Percentiles rank a stretch among this genome's conserved stretches.
These are phyloP conservation scores for Hypholoma fasciculare DNA, from an alignment of 768 basidiomycete genomes.

Conservation along the genomic window DNA sequence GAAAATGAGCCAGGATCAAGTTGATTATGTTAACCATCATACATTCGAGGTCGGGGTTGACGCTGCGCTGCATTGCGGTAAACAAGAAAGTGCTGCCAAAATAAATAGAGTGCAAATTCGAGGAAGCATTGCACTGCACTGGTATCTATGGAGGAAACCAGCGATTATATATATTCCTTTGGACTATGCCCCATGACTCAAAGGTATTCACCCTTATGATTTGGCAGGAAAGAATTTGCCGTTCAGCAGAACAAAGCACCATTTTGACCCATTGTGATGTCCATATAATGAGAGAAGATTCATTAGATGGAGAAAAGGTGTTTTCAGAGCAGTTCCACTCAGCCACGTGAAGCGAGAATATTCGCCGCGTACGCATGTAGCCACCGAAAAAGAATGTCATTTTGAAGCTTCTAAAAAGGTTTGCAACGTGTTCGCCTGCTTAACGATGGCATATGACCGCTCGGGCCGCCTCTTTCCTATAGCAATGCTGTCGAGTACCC, in stretches of 20 bases:
- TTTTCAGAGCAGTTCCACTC: not conserved
- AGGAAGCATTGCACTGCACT: not conserved
- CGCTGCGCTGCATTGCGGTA: constrained; percentile 1
- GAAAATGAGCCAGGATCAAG: constrained; percentile 11
- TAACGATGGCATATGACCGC: constrained; percentile 53
- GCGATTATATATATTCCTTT: not conserved
- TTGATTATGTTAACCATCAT: not conserved
- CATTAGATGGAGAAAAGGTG: constrained; percentile 3
- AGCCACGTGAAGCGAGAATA: constrained; percentile 1
- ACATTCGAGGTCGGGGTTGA: constrained; percentile 6
- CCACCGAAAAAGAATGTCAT: not conserved
- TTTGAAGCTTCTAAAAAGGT: constrained; percentile 13
- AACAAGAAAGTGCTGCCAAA: not conserved
- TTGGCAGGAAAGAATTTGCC: not conserved
- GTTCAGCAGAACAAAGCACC: constrained; percentile 2
- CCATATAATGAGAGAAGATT: constrained; percentile 7
- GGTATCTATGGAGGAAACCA: not conserved
- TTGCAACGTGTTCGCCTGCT: constrained; percentile 32
- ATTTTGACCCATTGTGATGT: constrained; percentile 13
- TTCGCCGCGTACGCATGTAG: not conserved
- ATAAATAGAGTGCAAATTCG: not conserved
- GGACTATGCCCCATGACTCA: constrained; percentile 8
- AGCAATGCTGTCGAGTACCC: constrained; percentile 69
- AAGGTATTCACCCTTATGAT: not conserved
- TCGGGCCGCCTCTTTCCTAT: constrained; percentile 63